phyloP scores from a whole-genome alignment of 306 rosid species.

The Prunus kanzakura region DNA sequence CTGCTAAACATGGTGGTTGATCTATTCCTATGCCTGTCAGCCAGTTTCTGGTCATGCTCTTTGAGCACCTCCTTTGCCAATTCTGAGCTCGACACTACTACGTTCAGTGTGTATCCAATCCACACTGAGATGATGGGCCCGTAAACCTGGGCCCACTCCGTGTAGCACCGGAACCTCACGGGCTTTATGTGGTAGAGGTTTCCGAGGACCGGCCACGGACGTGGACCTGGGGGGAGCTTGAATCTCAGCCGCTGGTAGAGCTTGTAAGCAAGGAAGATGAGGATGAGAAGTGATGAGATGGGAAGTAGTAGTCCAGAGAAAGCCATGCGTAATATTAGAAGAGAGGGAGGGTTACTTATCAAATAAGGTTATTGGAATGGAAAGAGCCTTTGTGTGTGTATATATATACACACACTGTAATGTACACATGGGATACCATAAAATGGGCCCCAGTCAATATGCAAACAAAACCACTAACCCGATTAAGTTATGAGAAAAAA shows the following conservation, averaged over 20 bases:
- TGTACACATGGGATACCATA: too few species aligned
- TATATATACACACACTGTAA: too few species aligned
- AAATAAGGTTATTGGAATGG: too few species aligned
- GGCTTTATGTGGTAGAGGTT: slow-evolving; percentile 83
- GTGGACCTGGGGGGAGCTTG: slow-evolving; percentile 86
- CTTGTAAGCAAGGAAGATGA: slow-evolving; percentile 23
- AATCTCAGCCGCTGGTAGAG: slow-evolving; percentile 33
- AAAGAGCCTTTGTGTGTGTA: too few species aligned
- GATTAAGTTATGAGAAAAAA: too few species aligned
- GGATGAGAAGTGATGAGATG: slow-evolving; percentile 22
- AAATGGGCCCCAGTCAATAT: too few species aligned
- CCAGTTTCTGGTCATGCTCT: slow-evolving; percentile 67
- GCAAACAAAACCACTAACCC: too few species aligned
- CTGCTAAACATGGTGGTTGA: slow-evolving; percentile 69
- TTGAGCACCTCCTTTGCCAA: slow-evolving; percentile 72
- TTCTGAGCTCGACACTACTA: slow-evolving; percentile 67
- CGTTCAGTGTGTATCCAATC: slow-evolving; percentile 73
- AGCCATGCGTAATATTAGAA: too few species aligned
- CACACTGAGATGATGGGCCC: slow-evolving; percentile 89
- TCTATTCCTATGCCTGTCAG: slow-evolving; percentile 64
- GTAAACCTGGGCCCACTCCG: slow-evolving; percentile 68
- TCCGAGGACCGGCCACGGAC: slow-evolving; percentile 73
- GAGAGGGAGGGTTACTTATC: too few species aligned
- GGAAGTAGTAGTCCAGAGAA: neutral
- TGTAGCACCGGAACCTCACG: slow-evolving; percentile 75